Conservation (phyloP, 2,329 filamentous ascomycete genomes). For the Aspergillus nomiae region DNA sequence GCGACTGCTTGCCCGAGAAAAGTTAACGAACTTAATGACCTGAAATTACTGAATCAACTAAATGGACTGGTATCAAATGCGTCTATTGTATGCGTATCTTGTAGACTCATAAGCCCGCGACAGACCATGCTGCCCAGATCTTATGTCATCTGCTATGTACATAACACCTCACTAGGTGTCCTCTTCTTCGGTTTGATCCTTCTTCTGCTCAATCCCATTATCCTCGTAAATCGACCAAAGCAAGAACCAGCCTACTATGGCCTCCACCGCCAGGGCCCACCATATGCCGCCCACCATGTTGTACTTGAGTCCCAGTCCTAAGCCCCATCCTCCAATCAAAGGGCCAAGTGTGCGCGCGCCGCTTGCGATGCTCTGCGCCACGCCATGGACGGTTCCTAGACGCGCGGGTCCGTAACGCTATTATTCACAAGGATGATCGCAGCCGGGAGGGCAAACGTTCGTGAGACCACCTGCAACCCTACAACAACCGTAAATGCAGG, state of each 20-base stretch:
- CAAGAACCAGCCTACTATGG: conserved; percentile 59
- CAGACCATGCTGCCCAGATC: background rate
- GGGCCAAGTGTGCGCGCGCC: conserved; percentile 60
- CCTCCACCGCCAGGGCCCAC: conserved; percentile 59
- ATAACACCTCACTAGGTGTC: background rate
- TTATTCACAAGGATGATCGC: conserved; percentile 64
- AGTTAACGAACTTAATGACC: background rate
- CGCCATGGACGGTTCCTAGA: conserved; percentile 62
- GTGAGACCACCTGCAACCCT: conserved; percentile 68
- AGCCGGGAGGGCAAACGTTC: conserved; percentile 68
- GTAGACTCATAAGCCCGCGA: conserved; percentile 4
- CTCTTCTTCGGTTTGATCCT: conserved; percentile 18
- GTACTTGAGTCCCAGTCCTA: conserved; percentile 54
- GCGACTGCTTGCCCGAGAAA: background rate
- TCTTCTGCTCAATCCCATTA: conserved; percentile 58
- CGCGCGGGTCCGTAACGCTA: conserved; percentile 57
- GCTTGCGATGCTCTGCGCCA: conserved; percentile 59
- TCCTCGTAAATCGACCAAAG: conserved; percentile 67
- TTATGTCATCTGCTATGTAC: background rate
- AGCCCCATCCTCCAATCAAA: conserved; percentile 56
- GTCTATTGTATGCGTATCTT: background rate
- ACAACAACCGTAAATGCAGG: conserved; percentile 64
- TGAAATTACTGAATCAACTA: background rate
- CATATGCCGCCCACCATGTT: conserved; percentile 60
- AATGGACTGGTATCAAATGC: background rate